phyloP scores from a whole-genome alignment of 345 rosid species.

The Populus euphratica region DNA sequence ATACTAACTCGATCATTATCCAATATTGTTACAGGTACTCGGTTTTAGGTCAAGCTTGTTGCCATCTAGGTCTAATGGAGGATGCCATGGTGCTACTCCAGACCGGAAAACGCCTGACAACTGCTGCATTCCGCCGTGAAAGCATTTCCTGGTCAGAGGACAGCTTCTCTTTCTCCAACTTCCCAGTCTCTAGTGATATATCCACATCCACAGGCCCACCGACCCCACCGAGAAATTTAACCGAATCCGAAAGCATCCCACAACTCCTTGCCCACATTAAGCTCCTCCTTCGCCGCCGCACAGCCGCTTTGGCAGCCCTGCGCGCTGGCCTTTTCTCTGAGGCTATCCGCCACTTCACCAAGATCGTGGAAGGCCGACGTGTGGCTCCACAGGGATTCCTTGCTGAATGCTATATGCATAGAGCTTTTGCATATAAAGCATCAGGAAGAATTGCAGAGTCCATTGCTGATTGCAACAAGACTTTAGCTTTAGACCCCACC shows the following conservation, averaged over 20 bases:
- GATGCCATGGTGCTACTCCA: conserved; percentile 95
- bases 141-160: conserved; percentile 87
- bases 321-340: conserved; percentile 77
- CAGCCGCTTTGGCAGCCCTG: conserved; percentile 81
- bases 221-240: conserved; percentile 45
- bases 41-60: conserved; percentile 87
- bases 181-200: conserved; percentile 28
- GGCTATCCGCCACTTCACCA: conserved; percentile 88
- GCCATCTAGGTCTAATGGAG: conserved; percentile 91
- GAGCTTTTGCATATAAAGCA: conserved; percentile 71
- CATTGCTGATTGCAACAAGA: conserved; percentile 84
- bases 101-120: conserved; percentile 85
- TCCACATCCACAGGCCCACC: conserved; percentile 38
- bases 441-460: conserved; percentile 80
- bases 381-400: conserved; percentile 89
- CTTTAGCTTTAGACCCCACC: conserved; percentile 76
- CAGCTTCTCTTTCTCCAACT: conserved; percentile 58
- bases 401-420: conserved; percentile 79
- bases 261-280: conserved; percentile 78
- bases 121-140: conserved; percentile 89
- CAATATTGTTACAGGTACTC: conserved; percentile 44
- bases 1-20: background rate
- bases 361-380: conserved; percentile 82
- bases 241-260: conserved; percentile 52
- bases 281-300: conserved; percentile 79